These are phyloP conservation scores for Hymenoscyphus salicellus DNA, from an alignment of 2,329 filamentous ascomycete species.

Conservation along the genomic window DNA sequence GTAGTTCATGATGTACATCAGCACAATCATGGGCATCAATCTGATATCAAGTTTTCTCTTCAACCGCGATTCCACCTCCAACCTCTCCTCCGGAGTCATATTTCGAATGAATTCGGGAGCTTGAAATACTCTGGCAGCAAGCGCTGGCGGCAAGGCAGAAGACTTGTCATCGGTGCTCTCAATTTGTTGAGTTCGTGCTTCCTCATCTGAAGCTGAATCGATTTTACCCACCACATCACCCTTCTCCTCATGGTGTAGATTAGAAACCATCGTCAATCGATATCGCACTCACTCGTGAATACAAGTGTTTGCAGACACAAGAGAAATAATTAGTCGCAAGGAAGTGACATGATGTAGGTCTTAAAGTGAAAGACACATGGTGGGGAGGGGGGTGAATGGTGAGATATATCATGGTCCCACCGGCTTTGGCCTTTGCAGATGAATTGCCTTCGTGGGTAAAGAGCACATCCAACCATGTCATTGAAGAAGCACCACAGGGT, in stretches of 20 bases:
- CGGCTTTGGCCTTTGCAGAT: background rate
- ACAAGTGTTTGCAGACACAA: background rate
- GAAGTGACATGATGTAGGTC: background rate
- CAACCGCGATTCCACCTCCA: conserved; percentile 53
- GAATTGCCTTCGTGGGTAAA: background rate
- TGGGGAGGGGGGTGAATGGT: background rate
- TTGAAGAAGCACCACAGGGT: background rate
- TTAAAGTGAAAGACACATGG: background rate
- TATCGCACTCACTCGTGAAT: background rate
- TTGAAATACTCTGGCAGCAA: conserved; percentile 17
- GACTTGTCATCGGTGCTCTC: conserved; percentile 18
- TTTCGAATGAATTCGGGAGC: conserved; percentile 38
- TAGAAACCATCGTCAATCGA: conserved; percentile 2
- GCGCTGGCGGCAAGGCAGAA: background rate
- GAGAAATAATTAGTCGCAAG: background rate
- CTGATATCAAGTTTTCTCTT: conserved; percentile 63
- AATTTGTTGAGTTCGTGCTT: conserved; percentile 21
- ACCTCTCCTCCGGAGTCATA: conserved; percentile 50
- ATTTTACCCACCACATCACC: conserved; percentile 15
- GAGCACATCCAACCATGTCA: background rate
- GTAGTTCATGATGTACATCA: conserved; percentile 72
- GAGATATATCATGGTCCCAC: background rate
- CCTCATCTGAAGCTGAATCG: conserved; percentile 25
- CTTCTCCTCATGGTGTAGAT: conserved; percentile 10
- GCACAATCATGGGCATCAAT: conserved; percentile 63